Percentiles rank a stretch among this genome's conserved stretches.
Conservation (phyloP, 2,329 filamentous ascomycete species). For the Sclerotinia borealis region DNA sequence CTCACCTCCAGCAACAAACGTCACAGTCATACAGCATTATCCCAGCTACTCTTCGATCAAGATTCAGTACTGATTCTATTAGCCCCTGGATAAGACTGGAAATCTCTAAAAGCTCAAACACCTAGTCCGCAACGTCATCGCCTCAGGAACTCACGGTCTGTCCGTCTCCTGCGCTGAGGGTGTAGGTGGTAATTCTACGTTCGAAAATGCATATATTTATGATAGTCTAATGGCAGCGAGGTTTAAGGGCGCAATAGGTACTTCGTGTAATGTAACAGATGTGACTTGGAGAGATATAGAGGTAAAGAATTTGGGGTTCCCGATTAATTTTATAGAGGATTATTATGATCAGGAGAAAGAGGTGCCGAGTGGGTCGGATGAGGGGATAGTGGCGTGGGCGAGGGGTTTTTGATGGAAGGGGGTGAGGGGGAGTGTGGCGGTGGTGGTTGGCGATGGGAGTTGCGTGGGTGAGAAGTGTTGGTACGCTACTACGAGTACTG, state of each 20-base stretch:
- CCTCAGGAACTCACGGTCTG: conserved; percentile 3
- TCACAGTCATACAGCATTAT: too few relatives aligned
- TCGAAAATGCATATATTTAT: conserved; percentile 3
- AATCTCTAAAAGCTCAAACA: too few relatives aligned
- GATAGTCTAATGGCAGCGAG: conserved; percentile 6
- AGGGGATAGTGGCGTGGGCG: not conserved
- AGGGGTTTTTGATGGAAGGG: not conserved
- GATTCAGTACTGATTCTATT: too few relatives aligned
- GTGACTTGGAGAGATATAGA: conserved; percentile 6
- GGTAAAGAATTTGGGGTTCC: conserved; percentile 2
- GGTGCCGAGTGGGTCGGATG: not conserved
- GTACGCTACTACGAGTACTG: conserved; percentile 5
- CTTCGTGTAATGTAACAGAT: not conserved
- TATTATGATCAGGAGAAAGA: conserved; percentile 6
- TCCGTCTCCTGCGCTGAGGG: not conserved
- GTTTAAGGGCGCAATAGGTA: not conserved
- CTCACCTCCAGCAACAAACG: not conserved
- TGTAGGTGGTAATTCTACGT: not conserved
- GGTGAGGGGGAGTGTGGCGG: not conserved
- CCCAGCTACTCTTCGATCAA: too few relatives aligned
- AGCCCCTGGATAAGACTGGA: too few relatives aligned
- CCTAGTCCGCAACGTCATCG: conserved; percentile 7
- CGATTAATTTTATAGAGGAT: conserved; percentile 8
- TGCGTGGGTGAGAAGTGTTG: not conserved
- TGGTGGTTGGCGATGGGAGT: not conserved